Base-by-base conservation (phyloP, 2,329 filamentous ascomycete species). In the Pestalotiopsis sp. region DNA sequence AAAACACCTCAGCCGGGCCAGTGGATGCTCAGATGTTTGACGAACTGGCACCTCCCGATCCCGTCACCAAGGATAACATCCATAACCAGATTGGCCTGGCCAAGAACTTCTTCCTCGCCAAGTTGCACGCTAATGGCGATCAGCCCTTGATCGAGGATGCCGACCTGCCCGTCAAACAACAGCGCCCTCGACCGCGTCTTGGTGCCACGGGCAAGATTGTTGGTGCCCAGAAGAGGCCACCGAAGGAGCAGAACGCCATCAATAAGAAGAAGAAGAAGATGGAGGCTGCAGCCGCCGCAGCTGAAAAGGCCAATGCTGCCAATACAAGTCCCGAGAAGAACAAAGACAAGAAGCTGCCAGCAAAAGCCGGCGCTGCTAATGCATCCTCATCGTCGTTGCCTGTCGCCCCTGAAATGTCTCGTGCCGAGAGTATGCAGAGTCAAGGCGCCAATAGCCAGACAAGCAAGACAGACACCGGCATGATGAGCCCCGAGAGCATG, bases 131-230 rank as follows among this genome's bases (percentile, higher is more conserved):
- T 67, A 96, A 95, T 79, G 88, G 89, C 78, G 91, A 95, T 75
- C 89, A 94, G 78, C 90, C 94, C 58, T 86, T 99, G 72, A 85
- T 97, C 65, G 96, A 99, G 83, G 96, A 99, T 81, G 93, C 98
- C 77, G 95, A 99, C 74, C 84, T 99, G 27, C 96, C 97, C 17
- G 89, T 91, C 67, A 99, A 99, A 81, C 96, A 99, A 81, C 88
- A 94, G 83, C 92, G 83, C 82, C 93, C 83, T 27, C 85, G 88
- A n/a, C 88, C 89, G n/a, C 84, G 88, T 39, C 85, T 89, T 27
- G 87, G 87, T 41, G 88, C 89, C 23, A 95, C 91, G 23, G 93
- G 93, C 76, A 97, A 97, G 85, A 97, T 97, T 73, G 92, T 92
- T 12, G 92, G 91, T 65, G 93, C 93, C 39, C 90, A 94, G 74